Percentiles rank a stretch among this genome's conserved stretches.
phyloP scores from a whole-genome alignment of 768 basidiomycete genomes.

The Mycena floridula region DNA sequence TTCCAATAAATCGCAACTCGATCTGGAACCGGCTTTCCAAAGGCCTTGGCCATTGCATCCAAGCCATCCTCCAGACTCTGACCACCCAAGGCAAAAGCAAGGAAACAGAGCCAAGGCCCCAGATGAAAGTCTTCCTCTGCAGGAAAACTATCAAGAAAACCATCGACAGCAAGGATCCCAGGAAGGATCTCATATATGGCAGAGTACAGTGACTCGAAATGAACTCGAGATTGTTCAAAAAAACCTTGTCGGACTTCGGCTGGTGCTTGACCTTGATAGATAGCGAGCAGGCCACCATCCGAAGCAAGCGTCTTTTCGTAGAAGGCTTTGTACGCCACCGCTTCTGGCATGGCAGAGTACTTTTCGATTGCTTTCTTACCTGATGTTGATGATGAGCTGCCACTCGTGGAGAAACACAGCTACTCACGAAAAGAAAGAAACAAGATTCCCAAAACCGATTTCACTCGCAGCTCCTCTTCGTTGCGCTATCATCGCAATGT shows the following conservation, averaged over 20 bases:
- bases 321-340: slow-evolving; percentile 32
- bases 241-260: slow-evolving; percentile 29
- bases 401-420: too few species aligned
- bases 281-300: slow-evolving; percentile 33
- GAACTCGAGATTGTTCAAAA: slow-evolving; percentile 28
- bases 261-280: slow-evolving; percentile 33
- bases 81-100: slow-evolving; percentile 32
- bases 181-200: slow-evolving; percentile 38
- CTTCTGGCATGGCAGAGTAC: slow-evolving; percentile 26
- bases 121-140: slow-evolving; percentile 55
- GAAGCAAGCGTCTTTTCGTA: slow-evolving; percentile 33
- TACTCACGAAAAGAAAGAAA: slow-evolving; percentile 36
- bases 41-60: slow-evolving; percentile 30
- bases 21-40: slow-evolving; percentile 28
- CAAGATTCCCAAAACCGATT: slow-evolving; percentile 22
- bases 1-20: slow-evolving; percentile 36
- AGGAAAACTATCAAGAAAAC: slow-evolving; percentile 37
- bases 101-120: slow-evolving; percentile 44
- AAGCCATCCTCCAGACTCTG: slow-evolving; percentile 29
- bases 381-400: slow-evolving; percentile 12
- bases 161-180: slow-evolving; percentile 29
- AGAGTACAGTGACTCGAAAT: slow-evolving; percentile 29
- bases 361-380: slow-evolving; percentile 38
- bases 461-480: slow-evolving; percentile 37
- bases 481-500: slow-evolving; percentile 32